These are phyloP conservation scores for Phialophora chinensis DNA, from an alignment of 2,329 filamentous ascomycete genomes.

Conservation along the genomic window DNA sequence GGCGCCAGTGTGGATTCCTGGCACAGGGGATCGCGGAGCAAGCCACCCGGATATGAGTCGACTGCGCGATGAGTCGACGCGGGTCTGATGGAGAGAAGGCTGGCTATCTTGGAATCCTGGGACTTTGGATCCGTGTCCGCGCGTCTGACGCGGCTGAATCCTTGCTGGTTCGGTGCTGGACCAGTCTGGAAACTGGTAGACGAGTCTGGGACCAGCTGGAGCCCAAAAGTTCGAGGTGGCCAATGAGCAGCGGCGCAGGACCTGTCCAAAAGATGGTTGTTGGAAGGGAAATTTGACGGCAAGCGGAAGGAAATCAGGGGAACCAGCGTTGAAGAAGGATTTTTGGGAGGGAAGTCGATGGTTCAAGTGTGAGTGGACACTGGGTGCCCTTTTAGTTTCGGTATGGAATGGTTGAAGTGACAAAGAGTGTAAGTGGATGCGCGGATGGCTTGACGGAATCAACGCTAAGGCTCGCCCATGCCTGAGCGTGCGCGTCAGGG, in stretches of 20 bases:
- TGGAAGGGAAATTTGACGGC: constrained; percentile 33
- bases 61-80: constrained; percentile 29
- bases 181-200: constrained; percentile 30
- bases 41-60: constrained; percentile 32
- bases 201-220: constrained; percentile 28
- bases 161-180: constrained; percentile 26
- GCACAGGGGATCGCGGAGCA: constrained; percentile 28
- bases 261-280: constrained; percentile 22
- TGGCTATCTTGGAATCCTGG: constrained; percentile 22
- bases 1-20: constrained; percentile 18
- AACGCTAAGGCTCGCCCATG: constrained; percentile 20
- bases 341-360: constrained; percentile 20
- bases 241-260: constrained; percentile 23
- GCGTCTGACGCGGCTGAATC: constrained; percentile 30
- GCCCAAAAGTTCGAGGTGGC: constrained; percentile 19
- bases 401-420: constrained; percentile 20
- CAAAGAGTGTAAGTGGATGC: constrained; percentile 27
- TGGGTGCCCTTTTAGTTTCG: constrained; percentile 24
- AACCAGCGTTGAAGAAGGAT: constrained; percentile 29
- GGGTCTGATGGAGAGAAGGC: constrained; percentile 25
- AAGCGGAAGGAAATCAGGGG: constrained; percentile 32
- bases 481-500: constrained; percentile 16
- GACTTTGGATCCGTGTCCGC: constrained; percentile 22
- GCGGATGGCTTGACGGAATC: constrained; percentile 22
- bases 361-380: constrained; percentile 21